Conservation (phyloP, 2,329 filamentous ascomycete species). For the Claviceps digitariae region DNA sequence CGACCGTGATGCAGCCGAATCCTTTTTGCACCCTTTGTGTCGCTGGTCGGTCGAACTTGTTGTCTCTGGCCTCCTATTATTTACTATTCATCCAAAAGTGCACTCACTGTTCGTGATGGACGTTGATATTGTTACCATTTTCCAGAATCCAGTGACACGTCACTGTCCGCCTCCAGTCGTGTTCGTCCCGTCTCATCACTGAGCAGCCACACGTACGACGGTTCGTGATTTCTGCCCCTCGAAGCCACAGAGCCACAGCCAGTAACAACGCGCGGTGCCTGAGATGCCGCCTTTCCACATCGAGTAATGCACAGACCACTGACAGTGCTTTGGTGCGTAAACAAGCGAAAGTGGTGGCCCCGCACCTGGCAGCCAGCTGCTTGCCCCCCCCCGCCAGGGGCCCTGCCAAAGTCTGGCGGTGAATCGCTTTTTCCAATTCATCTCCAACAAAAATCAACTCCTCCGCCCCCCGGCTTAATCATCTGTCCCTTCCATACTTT, state of each 20-base stretch:
- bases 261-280: neutral
- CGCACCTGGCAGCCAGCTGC: slow-evolving; percentile 8
- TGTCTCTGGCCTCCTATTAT: too few relatives aligned
- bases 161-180: too few relatives aligned
- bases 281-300: slow-evolving; percentile 15
- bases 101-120: too few relatives aligned
- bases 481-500: slow-evolving; percentile 12
- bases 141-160: too few relatives aligned
- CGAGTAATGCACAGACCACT: slow-evolving; percentile 17
- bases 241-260: neutral
- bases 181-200: too few relatives aligned
- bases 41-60: neutral
- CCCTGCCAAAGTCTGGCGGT: slow-evolving; percentile 12
- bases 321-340: slow-evolving; percentile 11
- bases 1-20: too few relatives aligned
- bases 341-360: slow-evolving; percentile 21
- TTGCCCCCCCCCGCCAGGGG: slow-evolving; percentile 7
- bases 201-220: too few relatives aligned
- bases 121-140: too few relatives aligned
- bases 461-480: slow-evolving; percentile 8
- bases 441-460: slow-evolving; percentile 14
- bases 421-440: slow-evolving; percentile 12
- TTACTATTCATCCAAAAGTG: too few relatives aligned
- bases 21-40: neutral
- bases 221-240: neutral